Base-by-base conservation (phyloP, 2,329 filamentous ascomycete species). In the Aspergillus nomiae region DNA sequence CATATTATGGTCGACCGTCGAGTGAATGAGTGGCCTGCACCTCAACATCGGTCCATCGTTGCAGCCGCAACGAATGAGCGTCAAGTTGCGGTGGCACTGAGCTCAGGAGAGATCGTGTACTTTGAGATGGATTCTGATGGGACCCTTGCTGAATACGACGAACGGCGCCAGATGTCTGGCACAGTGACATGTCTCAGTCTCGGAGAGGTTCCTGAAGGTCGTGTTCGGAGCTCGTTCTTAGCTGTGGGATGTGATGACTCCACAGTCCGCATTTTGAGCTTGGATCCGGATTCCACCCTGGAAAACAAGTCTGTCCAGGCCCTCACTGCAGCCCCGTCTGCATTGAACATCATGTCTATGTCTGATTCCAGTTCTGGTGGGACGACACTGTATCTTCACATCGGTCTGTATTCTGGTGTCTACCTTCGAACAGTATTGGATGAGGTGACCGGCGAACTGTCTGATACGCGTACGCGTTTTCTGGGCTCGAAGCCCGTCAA, bases 231-330 rank as follows among this genome's bases (percentile, higher is more conserved):
- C 76, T 92, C 92, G 1, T 99, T 96, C 80, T 84, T 98, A 59
- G 96, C 96, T 50, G 94, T 99, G 51, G 96, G 96, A 7, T 98
- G 94, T 74, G 95, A 97, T 72, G 95, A 99, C 78, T 93, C 92
- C 63, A 98, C 95, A 0, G 95, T 99, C 59, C 91, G 95, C 59
- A 92, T 99, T 59, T 85, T 96, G 60, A 96, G 93, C 72, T 81
- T 97, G 34, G 92, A 96, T 72, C 92, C 93, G 0, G 94, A 97
- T 67, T 91, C 92, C 3, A 96, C 93, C 0, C 82, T 99, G 12
- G 92, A 97, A 76, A 95, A 90, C 77, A 96, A 96, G 74, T 97
- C 93, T 4, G 92, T 99, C 3, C 95, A 98, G 77, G 94, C 94
- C 19, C 81, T 98, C 66, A 96, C 94, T 3, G 94, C 94, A 2